phyloP scores from a whole-genome alignment of 2,329 filamentous ascomycete species.

The Ustulina deusta region DNA sequence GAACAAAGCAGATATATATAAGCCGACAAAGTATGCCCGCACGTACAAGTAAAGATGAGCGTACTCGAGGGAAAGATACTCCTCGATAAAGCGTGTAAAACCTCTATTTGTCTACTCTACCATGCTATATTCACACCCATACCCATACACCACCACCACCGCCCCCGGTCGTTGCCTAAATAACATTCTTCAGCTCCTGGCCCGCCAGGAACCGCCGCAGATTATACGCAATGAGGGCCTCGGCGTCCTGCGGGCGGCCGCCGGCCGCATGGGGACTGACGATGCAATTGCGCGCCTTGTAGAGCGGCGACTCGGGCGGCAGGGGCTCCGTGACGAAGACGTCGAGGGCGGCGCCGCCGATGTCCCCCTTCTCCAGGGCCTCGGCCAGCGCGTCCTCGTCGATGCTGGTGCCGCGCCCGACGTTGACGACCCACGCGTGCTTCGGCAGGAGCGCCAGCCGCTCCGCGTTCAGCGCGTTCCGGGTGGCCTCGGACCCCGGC shows the following conservation, averaged over 20 bases:
- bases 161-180: conserved; percentile 44
- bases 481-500: conserved; percentile 68
- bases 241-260: conserved; percentile 69
- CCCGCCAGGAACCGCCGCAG: conserved; percentile 69
- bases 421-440: conserved; percentile 68
- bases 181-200: conserved; percentile 69
- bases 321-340: conserved; percentile 57
- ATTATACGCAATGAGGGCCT: conserved; percentile 71
- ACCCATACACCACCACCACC: background rate
- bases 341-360: conserved; percentile 64
- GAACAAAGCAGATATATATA: no score
- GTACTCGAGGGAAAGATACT: no score
- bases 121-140: background rate
- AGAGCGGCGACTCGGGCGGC: conserved; percentile 58
- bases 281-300: conserved; percentile 64
- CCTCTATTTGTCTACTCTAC: no score
- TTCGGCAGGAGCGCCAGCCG: conserved; percentile 65
- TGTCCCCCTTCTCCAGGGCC: conserved; percentile 57
- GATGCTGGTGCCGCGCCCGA: conserved; percentile 62
- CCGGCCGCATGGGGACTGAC: conserved; percentile 70
- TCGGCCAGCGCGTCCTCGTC: conserved; percentile 63
- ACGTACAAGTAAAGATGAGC: no score
- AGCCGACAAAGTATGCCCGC: no score
- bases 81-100: no score
- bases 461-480: conserved; percentile 66